Conservation (phyloP, 106 monocot species). For the Allium fistulosum region DNA sequence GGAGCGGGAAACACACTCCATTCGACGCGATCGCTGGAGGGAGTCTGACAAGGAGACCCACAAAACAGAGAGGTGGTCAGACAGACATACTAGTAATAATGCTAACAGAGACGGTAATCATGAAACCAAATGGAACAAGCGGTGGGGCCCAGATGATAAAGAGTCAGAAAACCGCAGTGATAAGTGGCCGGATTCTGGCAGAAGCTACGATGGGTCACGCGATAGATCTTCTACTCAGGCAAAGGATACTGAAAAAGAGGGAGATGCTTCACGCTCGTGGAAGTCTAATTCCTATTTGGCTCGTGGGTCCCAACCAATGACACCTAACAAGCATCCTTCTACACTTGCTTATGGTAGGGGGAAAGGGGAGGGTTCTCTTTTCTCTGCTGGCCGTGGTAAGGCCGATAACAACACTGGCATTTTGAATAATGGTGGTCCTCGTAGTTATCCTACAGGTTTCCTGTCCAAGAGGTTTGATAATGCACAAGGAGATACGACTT, state of each 20-base stretch:
- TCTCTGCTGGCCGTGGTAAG: slow-evolving; percentile 46
- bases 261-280: slow-evolving; percentile 67
- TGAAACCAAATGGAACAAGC: slow-evolving; percentile 92
- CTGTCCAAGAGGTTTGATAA: slow-evolving; percentile 35
- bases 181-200: slow-evolving; percentile 52
- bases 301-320: slow-evolving; percentile 34
- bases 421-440: slow-evolving; percentile 16
- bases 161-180: slow-evolving; percentile 62
- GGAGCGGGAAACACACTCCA: slow-evolving; percentile 73
- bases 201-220: slow-evolving; percentile 41
- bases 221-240: slow-evolving; percentile 42
- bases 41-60: slow-evolving; percentile 65
- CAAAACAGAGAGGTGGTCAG: slow-evolving; percentile 51
- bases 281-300: slow-evolving; percentile 43
- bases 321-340: slow-evolving; percentile 31
- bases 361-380: slow-evolving; percentile 40
- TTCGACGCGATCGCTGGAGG: slow-evolving; percentile 62
- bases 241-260: slow-evolving; percentile 73
- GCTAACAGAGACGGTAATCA: slow-evolving; percentile 40
- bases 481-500: slow-evolving; percentile 28
- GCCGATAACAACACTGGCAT: slow-evolving; percentile 10
- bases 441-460: slow-evolving; percentile 24
- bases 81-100: slow-evolving; percentile 59
- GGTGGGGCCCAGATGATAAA: slow-evolving; percentile 92
- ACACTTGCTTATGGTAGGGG: slow-evolving; percentile 58